phyloP scores from a whole-genome alignment of 345 rosid species.

The Lepidium aucheri region DNA sequence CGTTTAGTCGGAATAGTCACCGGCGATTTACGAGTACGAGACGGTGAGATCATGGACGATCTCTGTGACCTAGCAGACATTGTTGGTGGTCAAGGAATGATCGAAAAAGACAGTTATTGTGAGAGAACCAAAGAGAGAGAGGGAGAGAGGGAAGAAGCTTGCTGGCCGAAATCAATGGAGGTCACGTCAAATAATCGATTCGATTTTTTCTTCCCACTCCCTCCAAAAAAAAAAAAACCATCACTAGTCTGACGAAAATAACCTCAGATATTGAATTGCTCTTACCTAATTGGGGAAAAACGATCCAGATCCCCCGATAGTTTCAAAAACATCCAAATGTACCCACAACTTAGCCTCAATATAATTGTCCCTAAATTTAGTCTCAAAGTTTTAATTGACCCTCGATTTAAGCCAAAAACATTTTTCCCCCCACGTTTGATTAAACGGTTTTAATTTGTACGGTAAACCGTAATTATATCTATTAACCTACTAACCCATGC shows the following conservation, averaged over 20 bases:
- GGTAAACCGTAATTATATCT: too few relatives aligned
- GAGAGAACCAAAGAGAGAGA: background rate
- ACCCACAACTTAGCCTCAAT: too few relatives aligned
- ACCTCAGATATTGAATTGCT: conserved; percentile 24
- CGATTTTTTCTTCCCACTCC: conserved; percentile 17
- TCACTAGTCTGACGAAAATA: conserved; percentile 9
- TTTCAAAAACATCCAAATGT: too few relatives aligned
- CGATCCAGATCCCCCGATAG: too few relatives aligned
- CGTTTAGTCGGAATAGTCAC: conserved; percentile 32
- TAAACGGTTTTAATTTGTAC: too few relatives aligned
- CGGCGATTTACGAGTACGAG: conserved; percentile 70
- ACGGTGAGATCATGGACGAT: conserved; percentile 63
- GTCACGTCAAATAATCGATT: conserved; percentile 27
- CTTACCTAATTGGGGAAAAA: too few relatives aligned
- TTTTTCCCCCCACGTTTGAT: too few relatives aligned
- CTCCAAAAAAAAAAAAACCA: conserved; percentile 25
- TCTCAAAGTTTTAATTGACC: too few relatives aligned
- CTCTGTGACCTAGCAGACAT: conserved; percentile 62
- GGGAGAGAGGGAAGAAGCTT: conserved; percentile 11
- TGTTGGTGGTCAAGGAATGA: background rate
- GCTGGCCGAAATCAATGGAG: conserved; percentile 23
- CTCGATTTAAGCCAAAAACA: too few relatives aligned
- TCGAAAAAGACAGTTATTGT: background rate
- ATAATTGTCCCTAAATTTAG: too few relatives aligned
- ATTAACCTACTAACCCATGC: too few relatives aligned